Conservation (phyloP, 495 filamentous ascomycete genomes). For the Penicillium herquei region DNA sequence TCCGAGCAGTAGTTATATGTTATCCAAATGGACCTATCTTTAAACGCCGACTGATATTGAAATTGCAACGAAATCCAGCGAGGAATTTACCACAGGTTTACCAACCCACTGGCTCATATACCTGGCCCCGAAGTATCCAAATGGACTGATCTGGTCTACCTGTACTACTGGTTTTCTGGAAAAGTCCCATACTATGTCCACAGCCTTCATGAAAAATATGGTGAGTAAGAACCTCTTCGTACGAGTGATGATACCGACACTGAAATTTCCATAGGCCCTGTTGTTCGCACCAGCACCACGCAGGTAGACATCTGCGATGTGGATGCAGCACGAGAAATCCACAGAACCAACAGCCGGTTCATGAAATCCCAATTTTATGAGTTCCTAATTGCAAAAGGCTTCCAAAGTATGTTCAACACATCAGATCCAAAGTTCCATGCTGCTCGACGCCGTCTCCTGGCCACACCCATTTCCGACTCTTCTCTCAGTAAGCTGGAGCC, state of each 20-base stretch:
- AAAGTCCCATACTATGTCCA: constrained; percentile 37
- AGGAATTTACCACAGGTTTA: constrained; percentile 7
- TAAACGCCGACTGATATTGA: neutral
- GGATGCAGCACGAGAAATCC: constrained; percentile 35
- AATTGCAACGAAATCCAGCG: neutral
- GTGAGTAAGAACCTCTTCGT: constrained; percentile 12
- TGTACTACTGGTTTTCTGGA: constrained; percentile 34
- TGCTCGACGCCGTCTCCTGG: constrained; percentile 32
- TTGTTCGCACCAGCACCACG: constrained; percentile 39
- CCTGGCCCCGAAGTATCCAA: constrained; percentile 30
- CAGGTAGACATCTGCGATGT: constrained; percentile 41
- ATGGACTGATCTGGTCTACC: constrained; percentile 32
- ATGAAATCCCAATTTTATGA: constrained; percentile 25
- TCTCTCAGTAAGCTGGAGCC: constrained; percentile 27
- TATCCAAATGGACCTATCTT: neutral
- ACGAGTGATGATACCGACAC: neutral
- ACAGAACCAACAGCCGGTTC: constrained; percentile 32
- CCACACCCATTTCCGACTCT: constrained; percentile 39
- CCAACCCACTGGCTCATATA: constrained; percentile 16
- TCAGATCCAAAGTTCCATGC: constrained; percentile 30
- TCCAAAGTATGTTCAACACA: constrained; percentile 34
- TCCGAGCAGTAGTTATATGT: neutral
- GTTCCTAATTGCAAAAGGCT: constrained; percentile 9
- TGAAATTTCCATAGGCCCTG: constrained; percentile 27
- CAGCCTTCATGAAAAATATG: constrained; percentile 42